phyloP scores from a whole-genome alignment of 352 stramenopile species.

The Pythium rhizo-oryzae region DNA sequence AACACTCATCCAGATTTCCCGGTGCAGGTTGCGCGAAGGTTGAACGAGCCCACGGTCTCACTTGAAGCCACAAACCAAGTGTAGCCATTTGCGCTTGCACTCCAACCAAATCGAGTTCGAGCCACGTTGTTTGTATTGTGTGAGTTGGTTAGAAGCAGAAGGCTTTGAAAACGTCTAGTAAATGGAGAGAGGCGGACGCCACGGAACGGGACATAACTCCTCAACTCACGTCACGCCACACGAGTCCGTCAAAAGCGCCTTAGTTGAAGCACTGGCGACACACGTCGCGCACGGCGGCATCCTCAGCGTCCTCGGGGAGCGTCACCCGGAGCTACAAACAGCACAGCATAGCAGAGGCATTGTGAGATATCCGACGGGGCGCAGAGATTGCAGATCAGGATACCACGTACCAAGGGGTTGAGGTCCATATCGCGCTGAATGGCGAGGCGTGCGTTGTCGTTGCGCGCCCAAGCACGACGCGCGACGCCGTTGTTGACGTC shows the following conservation, averaged over 20 bases:
- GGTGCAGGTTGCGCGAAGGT: background rate
- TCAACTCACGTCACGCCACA: too few relatives aligned
- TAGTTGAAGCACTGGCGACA: constrained; percentile 45
- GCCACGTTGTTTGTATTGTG: too few relatives aligned
- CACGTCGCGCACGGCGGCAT: constrained; percentile 45
- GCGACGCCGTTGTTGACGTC: constrained; percentile 91
- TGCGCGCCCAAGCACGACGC: constrained; percentile 79
- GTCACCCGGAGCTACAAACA: constrained; percentile 53
- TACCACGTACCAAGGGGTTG: constrained; percentile 56
- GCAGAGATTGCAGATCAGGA: background rate
- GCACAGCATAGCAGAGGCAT: constrained; percentile 17
- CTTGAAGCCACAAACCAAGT: background rate
- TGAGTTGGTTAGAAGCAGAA: too few relatives aligned
- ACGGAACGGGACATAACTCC: too few relatives aligned
- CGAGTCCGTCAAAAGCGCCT: too few relatives aligned
- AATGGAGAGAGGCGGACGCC: too few relatives aligned
- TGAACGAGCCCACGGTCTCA: background rate
- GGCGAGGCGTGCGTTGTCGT: constrained; percentile 83
- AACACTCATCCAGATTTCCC: background rate
- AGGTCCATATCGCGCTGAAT: constrained; percentile 85
- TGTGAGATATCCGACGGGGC: constrained; percentile 1
- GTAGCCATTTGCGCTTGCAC: background rate
- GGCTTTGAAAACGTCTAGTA: background rate
- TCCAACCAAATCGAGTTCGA: too few relatives aligned
- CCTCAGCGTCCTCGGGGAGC: constrained; percentile 48